These are phyloP conservation scores for Kockiozyma suomiensis DNA, from an alignment of 805 yeast genomes.

Conservation along the genomic window DNA sequence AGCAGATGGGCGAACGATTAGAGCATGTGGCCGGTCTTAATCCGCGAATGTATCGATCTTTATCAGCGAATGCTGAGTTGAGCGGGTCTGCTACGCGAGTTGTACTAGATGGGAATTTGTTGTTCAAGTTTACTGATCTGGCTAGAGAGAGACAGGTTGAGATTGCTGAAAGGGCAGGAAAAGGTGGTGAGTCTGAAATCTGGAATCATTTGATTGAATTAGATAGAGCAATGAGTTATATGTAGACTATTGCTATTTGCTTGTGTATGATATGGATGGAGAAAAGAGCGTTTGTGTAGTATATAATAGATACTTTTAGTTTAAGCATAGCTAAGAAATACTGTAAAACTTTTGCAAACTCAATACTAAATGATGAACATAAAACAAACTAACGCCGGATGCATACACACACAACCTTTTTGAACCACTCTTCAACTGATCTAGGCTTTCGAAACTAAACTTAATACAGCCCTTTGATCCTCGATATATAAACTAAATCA, in stretches of 20 bases:
- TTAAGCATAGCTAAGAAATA: not conserved
- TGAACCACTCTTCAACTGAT: not conserved
- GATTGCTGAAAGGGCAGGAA: slow-evolving; percentile 30
- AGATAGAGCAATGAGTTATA: slow-evolving; percentile 29
- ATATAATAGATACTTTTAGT: not conserved
- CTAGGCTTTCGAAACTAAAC: too few species aligned
- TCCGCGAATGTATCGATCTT: slow-evolving; percentile 49
- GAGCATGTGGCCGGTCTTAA: slow-evolving; percentile 76
- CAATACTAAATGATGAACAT: not conserved
- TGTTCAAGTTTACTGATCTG: slow-evolving; percentile 16
- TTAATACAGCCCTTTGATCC: too few species aligned
- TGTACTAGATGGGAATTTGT: slow-evolving; percentile 30
- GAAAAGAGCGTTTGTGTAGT: too few species aligned
- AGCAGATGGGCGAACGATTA: slow-evolving; percentile 79
- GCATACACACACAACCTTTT: slow-evolving; percentile 13
- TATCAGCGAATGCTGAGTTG: slow-evolving; percentile 12
- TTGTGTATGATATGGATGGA: too few species aligned
- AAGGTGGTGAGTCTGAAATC: slow-evolving; percentile 23
- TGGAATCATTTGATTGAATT: slow-evolving; percentile 31
- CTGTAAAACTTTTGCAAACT: not conserved
- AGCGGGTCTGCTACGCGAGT: slow-evolving; percentile 20
- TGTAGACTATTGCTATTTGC: slow-evolving; percentile 13
- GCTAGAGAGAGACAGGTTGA: slow-evolving; percentile 25
- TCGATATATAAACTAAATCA: too few species aligned
- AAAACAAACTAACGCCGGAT: slow-evolving; percentile 19